Conservation (phyloP, 2,329 filamentous ascomycete genomes). For the Colletotrichum sansevieriae region DNA sequence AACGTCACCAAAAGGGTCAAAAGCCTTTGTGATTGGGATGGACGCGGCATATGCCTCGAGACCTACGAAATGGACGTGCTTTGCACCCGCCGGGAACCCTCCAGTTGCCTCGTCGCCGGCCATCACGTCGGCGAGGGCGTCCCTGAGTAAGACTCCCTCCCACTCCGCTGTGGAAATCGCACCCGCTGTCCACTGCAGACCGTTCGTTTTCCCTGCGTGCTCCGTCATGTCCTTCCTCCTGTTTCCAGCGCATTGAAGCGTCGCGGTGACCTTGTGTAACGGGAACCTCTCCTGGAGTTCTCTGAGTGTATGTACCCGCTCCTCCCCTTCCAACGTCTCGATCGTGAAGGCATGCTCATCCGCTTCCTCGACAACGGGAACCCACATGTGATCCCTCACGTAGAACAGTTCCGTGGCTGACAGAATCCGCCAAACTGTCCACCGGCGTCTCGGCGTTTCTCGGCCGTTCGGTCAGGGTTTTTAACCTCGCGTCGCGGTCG, state of each 20-base stretch:
- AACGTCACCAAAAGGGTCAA: slow-evolving; percentile 59
- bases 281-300: no score
- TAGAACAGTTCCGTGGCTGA: no score
- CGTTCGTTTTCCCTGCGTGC: slow-evolving; percentile 54
- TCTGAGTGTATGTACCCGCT: no score
- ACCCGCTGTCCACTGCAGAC: slow-evolving; percentile 61
- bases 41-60: slow-evolving; percentile 57
- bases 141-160: slow-evolving; percentile 59
- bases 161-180: slow-evolving; percentile 61
- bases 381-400: no score
- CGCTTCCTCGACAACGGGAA: no score
- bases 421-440: slow-evolving; percentile 43
- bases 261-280: no score
- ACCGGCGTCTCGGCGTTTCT: slow-evolving; percentile 64
- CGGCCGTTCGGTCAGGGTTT: slow-evolving; percentile 57
- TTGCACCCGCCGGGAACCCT: slow-evolving; percentile 49
- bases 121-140: slow-evolving; percentile 57
- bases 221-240: no score
- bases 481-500: slow-evolving; percentile 55
- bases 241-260: no score
- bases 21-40: slow-evolving; percentile 55
- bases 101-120: not conserved
- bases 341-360: no score
- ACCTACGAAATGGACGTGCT: slow-evolving; percentile 54
- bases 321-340: no score